Percentiles rank a stretch among this genome's conserved stretches.
These are phyloP conservation scores for Pueraria montana DNA, from an alignment of 306 rosid genomes.

Conservation along the genomic window DNA sequence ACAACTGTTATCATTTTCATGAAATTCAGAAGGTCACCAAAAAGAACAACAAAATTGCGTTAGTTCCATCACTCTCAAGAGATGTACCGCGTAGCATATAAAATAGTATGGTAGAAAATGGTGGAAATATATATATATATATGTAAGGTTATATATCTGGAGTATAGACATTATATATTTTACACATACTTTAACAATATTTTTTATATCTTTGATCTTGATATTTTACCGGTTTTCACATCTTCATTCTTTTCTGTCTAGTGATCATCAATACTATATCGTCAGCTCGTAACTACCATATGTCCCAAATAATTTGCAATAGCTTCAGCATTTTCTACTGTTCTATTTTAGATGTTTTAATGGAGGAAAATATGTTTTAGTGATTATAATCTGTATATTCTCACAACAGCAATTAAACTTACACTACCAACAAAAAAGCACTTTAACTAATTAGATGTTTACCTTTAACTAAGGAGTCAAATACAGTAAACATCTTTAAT, in stretches of 20 bases:
- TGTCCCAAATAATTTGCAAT: not conserved
- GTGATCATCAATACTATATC: not conserved
- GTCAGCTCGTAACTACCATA: not conserved
- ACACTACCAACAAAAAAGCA: not conserved
- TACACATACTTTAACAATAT: not conserved
- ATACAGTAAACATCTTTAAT: not conserved
- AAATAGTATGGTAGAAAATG: not conserved
- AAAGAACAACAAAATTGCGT: not conserved
- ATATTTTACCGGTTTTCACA: not conserved
- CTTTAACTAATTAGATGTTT: not conserved
- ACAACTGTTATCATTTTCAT: conserved; percentile 46
- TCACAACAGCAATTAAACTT: not conserved
- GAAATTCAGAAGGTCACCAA: not conserved
- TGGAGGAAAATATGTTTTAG: not conserved
- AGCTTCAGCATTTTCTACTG: not conserved
- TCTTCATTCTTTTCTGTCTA: not conserved
- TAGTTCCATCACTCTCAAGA: conserved; percentile 18
- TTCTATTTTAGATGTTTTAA: not conserved
- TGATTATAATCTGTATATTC: not conserved
- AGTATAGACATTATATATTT: not conserved
- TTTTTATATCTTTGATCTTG: not conserved
- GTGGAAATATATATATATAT: not conserved
- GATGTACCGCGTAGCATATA: not conserved
- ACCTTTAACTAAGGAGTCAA: not conserved
- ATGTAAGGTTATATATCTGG: not conserved